A percentile compares a stretch with the other conserved stretches of the same genome.
These are phyloP conservation scores for Pleurotus platypus DNA, from an alignment of 768 basidiomycete species.

Conservation along the genomic window DNA sequence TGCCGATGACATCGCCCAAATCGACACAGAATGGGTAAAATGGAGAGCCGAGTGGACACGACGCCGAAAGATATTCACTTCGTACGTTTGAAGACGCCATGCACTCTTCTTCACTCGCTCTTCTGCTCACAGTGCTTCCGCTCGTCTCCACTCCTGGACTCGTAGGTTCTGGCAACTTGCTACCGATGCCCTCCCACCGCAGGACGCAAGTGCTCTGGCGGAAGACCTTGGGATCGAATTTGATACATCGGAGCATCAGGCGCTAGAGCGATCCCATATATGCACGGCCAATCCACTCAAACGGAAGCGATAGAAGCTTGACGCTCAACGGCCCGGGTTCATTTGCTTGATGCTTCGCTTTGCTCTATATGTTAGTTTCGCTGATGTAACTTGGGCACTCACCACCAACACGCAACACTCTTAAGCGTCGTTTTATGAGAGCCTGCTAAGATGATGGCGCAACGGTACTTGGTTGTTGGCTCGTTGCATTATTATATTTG, in stretches of 20 bases:
- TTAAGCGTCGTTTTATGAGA: no score
- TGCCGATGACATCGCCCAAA: slow-evolving; percentile 59
- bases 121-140: not conserved
- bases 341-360: no score
- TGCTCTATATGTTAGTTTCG: no score
- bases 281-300: slow-evolving; percentile 44
- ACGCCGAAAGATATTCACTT: slow-evolving; percentile 71
- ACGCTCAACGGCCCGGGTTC: no score
- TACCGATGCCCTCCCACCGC: slow-evolving; percentile 63
- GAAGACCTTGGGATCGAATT: slow-evolving; percentile 82
- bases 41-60: slow-evolving; percentile 83
- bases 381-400: no score
- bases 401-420: no score
- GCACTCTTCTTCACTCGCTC: not conserved
- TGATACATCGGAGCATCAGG: slow-evolving; percentile 69
- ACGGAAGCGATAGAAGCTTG: slow-evolving; percentile 38
- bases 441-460: no score
- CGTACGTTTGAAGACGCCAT: slow-evolving; percentile 40
- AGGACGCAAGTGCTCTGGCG: slow-evolving; percentile 58
- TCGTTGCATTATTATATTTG: no score
- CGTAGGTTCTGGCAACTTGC: slow-evolving; percentile 72
- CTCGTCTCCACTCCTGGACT: not conserved
- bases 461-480: no score
- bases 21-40: slow-evolving; percentile 72
- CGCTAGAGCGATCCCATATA: slow-evolving; percentile 61